Conservation (phyloP, 257 asterid species). For the Solanum pimpinellifolium region DNA sequence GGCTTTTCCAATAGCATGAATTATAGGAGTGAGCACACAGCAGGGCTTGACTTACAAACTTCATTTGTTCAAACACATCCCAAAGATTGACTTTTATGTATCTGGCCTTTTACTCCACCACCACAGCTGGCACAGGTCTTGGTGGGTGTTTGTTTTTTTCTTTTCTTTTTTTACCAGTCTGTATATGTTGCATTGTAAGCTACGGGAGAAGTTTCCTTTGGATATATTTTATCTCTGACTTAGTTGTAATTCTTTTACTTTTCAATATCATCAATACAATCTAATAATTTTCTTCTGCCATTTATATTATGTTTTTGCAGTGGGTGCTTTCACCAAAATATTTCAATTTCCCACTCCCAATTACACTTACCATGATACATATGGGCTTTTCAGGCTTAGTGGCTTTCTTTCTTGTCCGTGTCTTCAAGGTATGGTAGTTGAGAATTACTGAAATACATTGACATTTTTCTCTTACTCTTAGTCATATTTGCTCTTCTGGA, state of each 20-base stretch:
- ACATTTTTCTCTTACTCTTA: neutral
- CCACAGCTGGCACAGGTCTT: neutral
- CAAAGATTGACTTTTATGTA: neutral
- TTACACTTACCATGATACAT: slow-evolving; percentile 94
- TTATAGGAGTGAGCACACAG: neutral
- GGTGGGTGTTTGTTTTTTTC: neutral
- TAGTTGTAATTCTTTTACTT: neutral
- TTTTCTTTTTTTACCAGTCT: neutral
- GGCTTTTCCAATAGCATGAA: neutral
- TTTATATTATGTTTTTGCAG: slow-evolving; percentile 34
- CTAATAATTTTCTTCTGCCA: neutral
- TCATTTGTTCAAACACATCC: neutral
- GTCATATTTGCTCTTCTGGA: neutral
- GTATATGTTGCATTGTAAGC: neutral
- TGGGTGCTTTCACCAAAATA: slow-evolving; percentile 98
- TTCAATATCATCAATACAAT: neutral
- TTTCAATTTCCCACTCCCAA: slow-evolving; percentile 92
- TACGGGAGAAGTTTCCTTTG: neutral
- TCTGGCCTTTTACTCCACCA: neutral
- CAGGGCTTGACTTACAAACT: neutral
- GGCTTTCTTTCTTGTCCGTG: slow-evolving; percentile 81
- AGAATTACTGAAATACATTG: neutral
- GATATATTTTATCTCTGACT: neutral
- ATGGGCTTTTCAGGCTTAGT: slow-evolving; percentile 97
- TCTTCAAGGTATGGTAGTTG: slow-evolving; percentile 58